Percentiles rank a stretch among this genome's conserved stretches.
Evolutionary conservation across 306 rosid genomes (phyloP).

Genomic region (Fragaria ananassa): DNA sequence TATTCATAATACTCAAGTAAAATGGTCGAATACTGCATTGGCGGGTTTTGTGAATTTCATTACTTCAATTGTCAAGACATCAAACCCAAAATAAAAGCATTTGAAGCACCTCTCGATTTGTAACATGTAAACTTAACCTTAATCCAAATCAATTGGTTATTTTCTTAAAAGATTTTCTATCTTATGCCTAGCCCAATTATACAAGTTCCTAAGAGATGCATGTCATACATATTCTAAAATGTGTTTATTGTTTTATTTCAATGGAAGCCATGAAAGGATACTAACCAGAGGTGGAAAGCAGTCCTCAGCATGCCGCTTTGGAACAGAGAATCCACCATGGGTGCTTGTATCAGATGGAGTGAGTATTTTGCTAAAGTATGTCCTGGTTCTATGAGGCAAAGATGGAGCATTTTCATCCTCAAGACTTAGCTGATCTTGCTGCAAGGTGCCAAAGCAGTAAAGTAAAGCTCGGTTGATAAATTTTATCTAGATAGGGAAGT

Average conservation of each 20-base stretch:
- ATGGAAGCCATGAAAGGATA: slow-evolving; percentile 22
- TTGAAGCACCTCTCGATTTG: neutral
- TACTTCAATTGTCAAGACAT: neutral
- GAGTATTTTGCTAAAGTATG: slow-evolving; percentile 43
- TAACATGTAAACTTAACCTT: neutral
- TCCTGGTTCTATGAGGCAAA: slow-evolving; percentile 18
- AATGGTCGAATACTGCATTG: neutral
- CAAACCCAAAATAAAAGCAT: neutral
- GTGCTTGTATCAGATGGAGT: slow-evolving; percentile 70
- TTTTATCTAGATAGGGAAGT: slow-evolving; percentile 2
- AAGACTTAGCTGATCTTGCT: slow-evolving; percentile 32
- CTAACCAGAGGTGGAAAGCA: slow-evolving; percentile 67
- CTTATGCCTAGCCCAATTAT: neutral
- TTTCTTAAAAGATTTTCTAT: neutral
- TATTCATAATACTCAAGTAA: neutral
- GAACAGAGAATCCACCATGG: slow-evolving; percentile 75
- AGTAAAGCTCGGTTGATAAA: slow-evolving; percentile 6
- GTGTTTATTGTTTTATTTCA: neutral
- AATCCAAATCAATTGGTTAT: neutral
- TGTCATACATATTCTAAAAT: neutral
- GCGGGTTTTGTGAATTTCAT: neutral
- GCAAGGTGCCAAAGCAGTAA: slow-evolving; percentile 24
- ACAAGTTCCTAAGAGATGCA: neutral
- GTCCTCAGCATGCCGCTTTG: slow-evolving; percentile 48
- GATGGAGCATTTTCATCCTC: slow-evolving; percentile 17